Evolutionary conservation across 108 stramenopile genomes (phyloP).

Genomic region (Nitzschia sp.): DNA sequence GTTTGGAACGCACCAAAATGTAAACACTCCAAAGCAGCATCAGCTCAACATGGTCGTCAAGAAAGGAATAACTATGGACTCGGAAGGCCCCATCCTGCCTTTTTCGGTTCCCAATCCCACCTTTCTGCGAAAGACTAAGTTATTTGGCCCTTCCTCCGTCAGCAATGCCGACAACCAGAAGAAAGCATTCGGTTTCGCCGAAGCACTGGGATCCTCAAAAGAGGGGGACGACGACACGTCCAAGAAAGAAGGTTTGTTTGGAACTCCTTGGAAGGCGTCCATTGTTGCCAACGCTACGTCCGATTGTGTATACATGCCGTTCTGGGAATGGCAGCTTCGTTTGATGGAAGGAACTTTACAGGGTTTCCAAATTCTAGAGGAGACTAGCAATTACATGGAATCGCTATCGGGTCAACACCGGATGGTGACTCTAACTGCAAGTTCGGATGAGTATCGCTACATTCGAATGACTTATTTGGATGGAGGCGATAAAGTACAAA

Average conservation of each 20-base stretch:
- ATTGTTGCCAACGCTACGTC: conserved; percentile 51
- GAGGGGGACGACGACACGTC: not conserved
- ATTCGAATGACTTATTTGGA: conserved; percentile 68
- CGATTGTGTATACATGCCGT: conserved; percentile 72
- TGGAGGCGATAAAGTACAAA: conserved; percentile 54
- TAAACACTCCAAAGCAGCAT: too few species aligned
- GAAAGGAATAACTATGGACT: not conserved
- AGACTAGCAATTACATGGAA: conserved; percentile 57
- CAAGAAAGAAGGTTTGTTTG: not conserved
- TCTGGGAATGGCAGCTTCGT: conserved; percentile 75
- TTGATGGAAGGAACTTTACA: conserved; percentile 68
- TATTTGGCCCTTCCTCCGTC: not conserved
- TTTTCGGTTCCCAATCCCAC: not conserved
- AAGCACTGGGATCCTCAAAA: too few species aligned
- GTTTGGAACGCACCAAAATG: too few species aligned
- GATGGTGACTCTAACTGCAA: conserved; percentile 73
- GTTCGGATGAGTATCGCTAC: conserved; percentile 38
- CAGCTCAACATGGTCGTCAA: too few species aligned
- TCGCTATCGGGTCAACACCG: conserved; percentile 72
- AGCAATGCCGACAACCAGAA: not conserved
- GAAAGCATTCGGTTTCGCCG: too few species aligned
- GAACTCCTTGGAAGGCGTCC: conserved; percentile 65
- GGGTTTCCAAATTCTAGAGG: conserved; percentile 49
- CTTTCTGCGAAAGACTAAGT: not conserved
- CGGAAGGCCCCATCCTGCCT: not conserved